phyloP scores from a whole-genome alignment of 179 eudicot genomes.

The Silene coronaria region DNA sequence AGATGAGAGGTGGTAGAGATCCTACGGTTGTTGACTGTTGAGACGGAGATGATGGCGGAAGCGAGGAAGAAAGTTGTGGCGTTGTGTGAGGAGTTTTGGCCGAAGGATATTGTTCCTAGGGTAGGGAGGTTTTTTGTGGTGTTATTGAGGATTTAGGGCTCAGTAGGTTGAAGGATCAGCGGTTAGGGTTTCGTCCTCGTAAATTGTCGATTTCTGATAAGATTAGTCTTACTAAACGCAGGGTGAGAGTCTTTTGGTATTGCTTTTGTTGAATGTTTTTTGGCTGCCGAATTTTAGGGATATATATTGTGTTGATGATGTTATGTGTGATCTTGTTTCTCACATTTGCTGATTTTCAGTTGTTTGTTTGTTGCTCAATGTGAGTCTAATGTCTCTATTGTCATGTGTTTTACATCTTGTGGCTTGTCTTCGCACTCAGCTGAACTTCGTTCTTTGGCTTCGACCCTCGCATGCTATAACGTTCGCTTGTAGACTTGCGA shows the following conservation, averaged over 20 bases:
- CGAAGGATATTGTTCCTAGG: constrained; percentile 71
- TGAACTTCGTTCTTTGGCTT: too few species aligned
- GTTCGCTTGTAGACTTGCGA: too few species aligned
- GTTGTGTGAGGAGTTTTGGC: constrained; percentile 56
- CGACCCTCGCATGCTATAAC: too few species aligned
- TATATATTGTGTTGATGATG: background rate
- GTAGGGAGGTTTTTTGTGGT: constrained; percentile 50
- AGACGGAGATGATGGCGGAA: constrained; percentile 72
- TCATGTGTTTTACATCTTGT: too few species aligned
- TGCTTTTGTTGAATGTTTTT: background rate
- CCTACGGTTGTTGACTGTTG: constrained; percentile 64
- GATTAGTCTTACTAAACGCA: constrained; percentile 46
- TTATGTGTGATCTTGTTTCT: background rate
- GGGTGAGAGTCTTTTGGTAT: constrained; percentile 38
- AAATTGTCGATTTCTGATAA: constrained; percentile 64
- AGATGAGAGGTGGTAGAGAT: constrained; percentile 72
- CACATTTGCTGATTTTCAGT: background rate
- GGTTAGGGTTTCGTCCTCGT: constrained; percentile 51
- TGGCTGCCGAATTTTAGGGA: background rate
- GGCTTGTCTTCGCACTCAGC: too few species aligned
- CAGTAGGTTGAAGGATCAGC: constrained; percentile 41
- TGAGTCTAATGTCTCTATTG: too few species aligned
- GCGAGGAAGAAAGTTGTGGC: constrained; percentile 60
- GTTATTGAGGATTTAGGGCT: constrained; percentile 86
- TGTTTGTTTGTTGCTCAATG: background rate